phyloP scores from a whole-genome alignment of 2,329 filamentous ascomycete species.

The Epichloe gansuensis region DNA sequence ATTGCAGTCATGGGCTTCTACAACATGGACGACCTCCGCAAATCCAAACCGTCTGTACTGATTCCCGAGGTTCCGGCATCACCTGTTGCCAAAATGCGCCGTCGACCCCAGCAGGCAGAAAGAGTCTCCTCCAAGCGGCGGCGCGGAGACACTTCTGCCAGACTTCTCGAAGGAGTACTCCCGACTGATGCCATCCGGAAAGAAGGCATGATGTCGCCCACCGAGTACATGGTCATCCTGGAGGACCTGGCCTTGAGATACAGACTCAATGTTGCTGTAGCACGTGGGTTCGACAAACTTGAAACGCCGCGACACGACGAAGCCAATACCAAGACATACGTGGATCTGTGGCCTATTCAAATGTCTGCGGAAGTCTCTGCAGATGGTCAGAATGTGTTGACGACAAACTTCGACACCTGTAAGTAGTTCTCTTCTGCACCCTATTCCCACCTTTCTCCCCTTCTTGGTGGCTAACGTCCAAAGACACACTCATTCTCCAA shows the following conservation, averaged over 20 bases:
- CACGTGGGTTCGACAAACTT: slow-evolving; percentile 65
- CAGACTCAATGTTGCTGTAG: slow-evolving; percentile 74
- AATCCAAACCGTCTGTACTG: slow-evolving; percentile 41
- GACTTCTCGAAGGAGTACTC: slow-evolving; percentile 44
- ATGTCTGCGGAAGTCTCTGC: slow-evolving; percentile 76
- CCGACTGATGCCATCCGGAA: slow-evolving; percentile 59
- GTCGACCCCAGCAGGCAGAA: slow-evolving; percentile 19
- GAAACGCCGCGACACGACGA: slow-evolving; percentile 55
- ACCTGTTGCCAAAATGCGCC: slow-evolving; percentile 20
- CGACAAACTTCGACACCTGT: slow-evolving; percentile 87
- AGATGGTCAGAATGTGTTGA: slow-evolving; percentile 56
- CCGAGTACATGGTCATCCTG: slow-evolving; percentile 68
- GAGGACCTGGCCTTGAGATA: slow-evolving; percentile 70
- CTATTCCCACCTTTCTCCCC: not conserved
- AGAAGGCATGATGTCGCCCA: slow-evolving; percentile 56
- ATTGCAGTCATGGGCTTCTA: slow-evolving; percentile 74
- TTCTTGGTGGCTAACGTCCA: too few species aligned
- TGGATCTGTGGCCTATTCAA: slow-evolving; percentile 86
- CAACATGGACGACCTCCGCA: slow-evolving; percentile 64
- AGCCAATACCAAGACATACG: slow-evolving; percentile 57
- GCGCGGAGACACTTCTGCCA: slow-evolving; percentile 42
- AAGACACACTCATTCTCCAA: slow-evolving; percentile 69
- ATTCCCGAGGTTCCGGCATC: slow-evolving; percentile 38
- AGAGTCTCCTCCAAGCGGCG: slow-evolving; percentile 19
- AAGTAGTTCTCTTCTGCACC: slow-evolving; percentile 21